These are phyloP conservation scores for Meira miltonrushii DNA, from an alignment of 1,284 basidiomycete genomes.

Conservation along the genomic window DNA sequence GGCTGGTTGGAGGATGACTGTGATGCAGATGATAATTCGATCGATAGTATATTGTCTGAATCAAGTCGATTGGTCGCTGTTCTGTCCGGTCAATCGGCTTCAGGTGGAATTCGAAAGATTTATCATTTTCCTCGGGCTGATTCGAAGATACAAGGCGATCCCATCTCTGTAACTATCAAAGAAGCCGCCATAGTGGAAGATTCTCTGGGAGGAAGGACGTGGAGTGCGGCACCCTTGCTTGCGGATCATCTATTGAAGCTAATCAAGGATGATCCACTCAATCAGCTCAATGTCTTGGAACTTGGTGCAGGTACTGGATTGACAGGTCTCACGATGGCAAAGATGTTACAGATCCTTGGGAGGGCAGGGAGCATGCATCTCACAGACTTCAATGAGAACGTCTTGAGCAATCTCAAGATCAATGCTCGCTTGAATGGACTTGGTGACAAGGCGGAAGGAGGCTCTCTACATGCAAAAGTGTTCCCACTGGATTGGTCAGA, in stretches of 20 bases:
- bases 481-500: too few relatives aligned
- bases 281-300: slow-evolving; percentile 10
- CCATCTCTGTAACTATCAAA: slow-evolving; percentile 1
- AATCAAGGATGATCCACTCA: too few relatives aligned
- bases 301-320: slow-evolving; percentile 18
- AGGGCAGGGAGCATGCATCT: background rate
- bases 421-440: slow-evolving; percentile 2
- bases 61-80: background rate
- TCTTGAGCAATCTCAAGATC: slow-evolving; percentile 9
- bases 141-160: background rate
- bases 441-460: background rate
- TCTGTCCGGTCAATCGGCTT: slow-evolving; percentile 5
- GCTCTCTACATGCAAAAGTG: too few relatives aligned
- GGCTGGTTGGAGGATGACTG: slow-evolving; percentile 9
- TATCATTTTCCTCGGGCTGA: background rate
- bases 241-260: slow-evolving; percentile 8
- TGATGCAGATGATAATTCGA: slow-evolving; percentile 10
- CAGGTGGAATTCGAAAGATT: background rate
- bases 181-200: slow-evolving; percentile 17
- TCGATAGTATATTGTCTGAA: slow-evolving; percentile 13
- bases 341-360: too few relatives aligned
- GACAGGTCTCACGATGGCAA: slow-evolving; percentile 14
- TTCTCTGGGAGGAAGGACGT: slow-evolving; percentile 20
- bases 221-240: slow-evolving; percentile 21
- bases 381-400: slow-evolving; percentile 15